phyloP scores from a whole-genome alignment of 176 grass and related monocot genomes.

The Rhipidocladum racemiflorum region DNA sequence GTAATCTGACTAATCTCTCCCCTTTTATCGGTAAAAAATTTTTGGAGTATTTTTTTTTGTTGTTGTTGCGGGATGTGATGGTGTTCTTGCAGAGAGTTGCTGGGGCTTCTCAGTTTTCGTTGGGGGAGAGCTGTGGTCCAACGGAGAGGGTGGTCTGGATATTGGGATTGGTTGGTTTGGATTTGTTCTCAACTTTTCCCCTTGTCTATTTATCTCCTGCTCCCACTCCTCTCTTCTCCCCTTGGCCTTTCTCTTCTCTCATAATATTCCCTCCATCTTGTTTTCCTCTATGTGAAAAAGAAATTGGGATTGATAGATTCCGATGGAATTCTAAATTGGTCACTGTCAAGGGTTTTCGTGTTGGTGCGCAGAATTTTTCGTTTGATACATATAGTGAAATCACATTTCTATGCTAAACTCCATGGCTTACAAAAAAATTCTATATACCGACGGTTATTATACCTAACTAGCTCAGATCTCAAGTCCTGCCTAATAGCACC shows the following conservation, averaged over 20 bases:
- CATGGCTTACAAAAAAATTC: not conserved
- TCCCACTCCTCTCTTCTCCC: not conserved
- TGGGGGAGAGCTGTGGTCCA: conserved; percentile 38
- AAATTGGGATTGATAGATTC: conserved; percentile 32
- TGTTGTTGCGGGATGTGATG: conserved; percentile 12
- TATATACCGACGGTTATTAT: not conserved
- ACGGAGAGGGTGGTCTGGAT: conserved; percentile 35
- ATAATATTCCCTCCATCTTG: conserved; percentile 42
- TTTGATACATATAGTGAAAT: not conserved
- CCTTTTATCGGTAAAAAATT: not conserved
- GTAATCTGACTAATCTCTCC: conserved; percentile 25
- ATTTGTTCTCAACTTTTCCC: conserved; percentile 44
- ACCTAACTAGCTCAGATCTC: not conserved
- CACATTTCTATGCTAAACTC: not conserved
- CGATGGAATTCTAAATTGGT: conserved; percentile 6
- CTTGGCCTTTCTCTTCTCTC: conserved; percentile 21
- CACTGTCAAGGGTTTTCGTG: not conserved
- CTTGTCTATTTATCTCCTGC: conserved; percentile 44
- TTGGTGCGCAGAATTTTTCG: not conserved
- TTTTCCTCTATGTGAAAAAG: conserved; percentile 8
- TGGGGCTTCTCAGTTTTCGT: conserved; percentile 11
- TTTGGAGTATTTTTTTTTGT: not conserved
- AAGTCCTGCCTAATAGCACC: not conserved
- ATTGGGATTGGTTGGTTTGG: conserved; percentile 47
- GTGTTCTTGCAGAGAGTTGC: conserved; percentile 24